These are phyloP conservation scores for Mucor circinelloides DNA, from an alignment of 371 early-diverging fungal species.

Conservation along the genomic window DNA sequence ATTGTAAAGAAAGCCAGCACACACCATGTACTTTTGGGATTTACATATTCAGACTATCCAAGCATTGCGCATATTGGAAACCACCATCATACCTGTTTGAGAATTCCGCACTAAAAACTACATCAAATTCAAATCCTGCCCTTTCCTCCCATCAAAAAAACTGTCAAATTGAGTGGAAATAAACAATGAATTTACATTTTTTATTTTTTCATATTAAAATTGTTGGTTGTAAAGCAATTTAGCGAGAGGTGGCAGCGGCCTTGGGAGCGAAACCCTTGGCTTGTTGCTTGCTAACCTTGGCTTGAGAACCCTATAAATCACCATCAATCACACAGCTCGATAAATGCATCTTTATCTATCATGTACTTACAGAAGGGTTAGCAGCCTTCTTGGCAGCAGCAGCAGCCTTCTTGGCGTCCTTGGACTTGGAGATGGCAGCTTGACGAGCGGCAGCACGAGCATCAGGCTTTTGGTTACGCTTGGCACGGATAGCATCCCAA, in stretches of 20 bases:
- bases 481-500: conserved; percentile 93
- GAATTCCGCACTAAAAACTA: too few relatives aligned
- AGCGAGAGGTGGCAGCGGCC: conserved; percentile 89
- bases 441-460: conserved; percentile 91
- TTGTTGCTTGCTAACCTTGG: conserved; percentile 88
- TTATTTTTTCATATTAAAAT: conserved; percentile 1
- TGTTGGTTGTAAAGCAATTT: conserved; percentile 67
- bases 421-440: conserved; percentile 84
- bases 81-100: too few relatives aligned
- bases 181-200: conserved; percentile 5
- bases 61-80: too few relatives aligned
- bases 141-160: neutral
- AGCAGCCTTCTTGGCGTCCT: conserved; percentile 85
- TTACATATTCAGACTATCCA: too few relatives aligned
- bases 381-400: conserved; percentile 78
- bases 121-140: neutral
- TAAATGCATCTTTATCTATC: neutral
- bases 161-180: neutral
- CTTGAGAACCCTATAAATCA: conserved; percentile 25
- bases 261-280: conserved; percentile 85
- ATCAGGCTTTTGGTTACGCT: conserved; percentile 95
- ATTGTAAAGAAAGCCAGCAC: too few relatives aligned
- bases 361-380: conserved; percentile 23
- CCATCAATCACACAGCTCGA: neutral
- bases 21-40: too few relatives aligned